Conservation (phyloP, 2,329 filamentous ascomycete genomes). For the Stagonosporopsis rhizophila region DNA sequence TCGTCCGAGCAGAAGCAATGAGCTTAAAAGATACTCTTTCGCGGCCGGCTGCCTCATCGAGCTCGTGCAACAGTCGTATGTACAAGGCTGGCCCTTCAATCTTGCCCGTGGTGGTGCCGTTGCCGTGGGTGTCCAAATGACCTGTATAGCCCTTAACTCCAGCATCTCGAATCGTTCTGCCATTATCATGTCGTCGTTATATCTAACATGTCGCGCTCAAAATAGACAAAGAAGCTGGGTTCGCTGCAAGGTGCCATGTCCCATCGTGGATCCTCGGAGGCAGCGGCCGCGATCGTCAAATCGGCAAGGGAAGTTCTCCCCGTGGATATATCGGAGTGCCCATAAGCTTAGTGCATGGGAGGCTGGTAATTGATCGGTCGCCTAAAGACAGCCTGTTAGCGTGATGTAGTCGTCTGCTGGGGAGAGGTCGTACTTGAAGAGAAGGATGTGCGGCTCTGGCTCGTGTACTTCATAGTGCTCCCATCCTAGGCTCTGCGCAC, state of each 20-base stretch:
- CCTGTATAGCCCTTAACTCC: constrained; percentile 26
- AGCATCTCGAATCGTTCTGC: constrained; percentile 38
- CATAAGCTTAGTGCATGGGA: constrained; percentile 55
- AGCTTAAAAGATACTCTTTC: constrained; percentile 18
- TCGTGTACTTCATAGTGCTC: constrained; percentile 99
- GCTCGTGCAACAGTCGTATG: constrained; percentile 35
- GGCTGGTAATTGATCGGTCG: constrained; percentile 86
- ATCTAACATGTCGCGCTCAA: constrained; percentile 44
- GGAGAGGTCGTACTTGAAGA: constrained; percentile 83
- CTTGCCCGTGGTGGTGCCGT: constrained; percentile 24
- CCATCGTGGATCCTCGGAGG: constrained; percentile 17
- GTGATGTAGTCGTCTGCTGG: neutral
- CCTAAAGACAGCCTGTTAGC: constrained; percentile 55
- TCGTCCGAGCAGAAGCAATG: constrained; percentile 13
- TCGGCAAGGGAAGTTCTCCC: constrained; percentile 16
- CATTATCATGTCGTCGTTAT: constrained; percentile 50
- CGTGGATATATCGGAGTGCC: constrained; percentile 11
- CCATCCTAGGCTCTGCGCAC: constrained; percentile 87
- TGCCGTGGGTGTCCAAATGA: constrained; percentile 29
- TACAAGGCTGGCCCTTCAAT: constrained; percentile 39
- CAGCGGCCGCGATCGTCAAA: constrained; percentile 18
- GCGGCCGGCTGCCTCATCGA: constrained; percentile 22
- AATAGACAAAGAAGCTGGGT: constrained; percentile 41
- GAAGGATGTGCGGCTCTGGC: constrained; percentile 95
- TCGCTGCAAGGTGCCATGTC: constrained; percentile 27